Percentiles rank a stretch among this genome's conserved stretches.
These are phyloP conservation scores for Hymenoscyphus fraxineus DNA, from an alignment of 2,329 filamentous ascomycete genomes.

Conservation along the genomic window DNA sequence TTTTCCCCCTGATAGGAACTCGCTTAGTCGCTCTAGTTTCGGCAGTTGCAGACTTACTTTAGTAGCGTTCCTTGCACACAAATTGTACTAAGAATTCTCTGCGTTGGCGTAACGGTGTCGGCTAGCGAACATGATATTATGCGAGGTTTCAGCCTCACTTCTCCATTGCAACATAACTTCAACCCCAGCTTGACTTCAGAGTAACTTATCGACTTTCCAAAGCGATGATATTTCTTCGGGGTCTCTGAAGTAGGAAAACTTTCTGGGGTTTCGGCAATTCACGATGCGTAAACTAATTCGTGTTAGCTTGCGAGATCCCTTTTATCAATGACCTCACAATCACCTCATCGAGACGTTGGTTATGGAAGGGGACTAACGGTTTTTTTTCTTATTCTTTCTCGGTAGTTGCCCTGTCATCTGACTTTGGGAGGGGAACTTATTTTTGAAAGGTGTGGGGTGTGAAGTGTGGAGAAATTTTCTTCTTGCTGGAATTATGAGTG, in stretches of 20 bases:
- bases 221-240: neutral
- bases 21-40: too few relatives aligned
- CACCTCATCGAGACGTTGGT: neutral
- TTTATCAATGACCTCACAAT: conserved; percentile 3
- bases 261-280: neutral
- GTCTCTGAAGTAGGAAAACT: neutral
- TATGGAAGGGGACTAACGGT: neutral
- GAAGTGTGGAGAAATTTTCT: neutral
- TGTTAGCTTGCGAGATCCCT: neutral
- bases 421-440: neutral
- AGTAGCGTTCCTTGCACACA: too few relatives aligned
- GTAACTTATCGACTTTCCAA: too few relatives aligned
- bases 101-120: neutral
- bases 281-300: neutral
- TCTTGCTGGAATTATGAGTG: neutral
- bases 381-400: neutral
- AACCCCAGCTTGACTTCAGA: neutral
- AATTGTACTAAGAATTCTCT: too few relatives aligned
- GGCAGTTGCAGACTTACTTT: too few relatives aligned
- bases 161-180: neutral
- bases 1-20: too few relatives aligned
- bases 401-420: neutral
- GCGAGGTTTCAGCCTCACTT: neutral
- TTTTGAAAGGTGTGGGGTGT: neutral
- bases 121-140: neutral